A percentile compares a stretch with the other conserved stretches of the same genome.
phyloP scores from a whole-genome alignment of 2,329 filamentous ascomycete species.

The Apiospora sp. region DNA sequence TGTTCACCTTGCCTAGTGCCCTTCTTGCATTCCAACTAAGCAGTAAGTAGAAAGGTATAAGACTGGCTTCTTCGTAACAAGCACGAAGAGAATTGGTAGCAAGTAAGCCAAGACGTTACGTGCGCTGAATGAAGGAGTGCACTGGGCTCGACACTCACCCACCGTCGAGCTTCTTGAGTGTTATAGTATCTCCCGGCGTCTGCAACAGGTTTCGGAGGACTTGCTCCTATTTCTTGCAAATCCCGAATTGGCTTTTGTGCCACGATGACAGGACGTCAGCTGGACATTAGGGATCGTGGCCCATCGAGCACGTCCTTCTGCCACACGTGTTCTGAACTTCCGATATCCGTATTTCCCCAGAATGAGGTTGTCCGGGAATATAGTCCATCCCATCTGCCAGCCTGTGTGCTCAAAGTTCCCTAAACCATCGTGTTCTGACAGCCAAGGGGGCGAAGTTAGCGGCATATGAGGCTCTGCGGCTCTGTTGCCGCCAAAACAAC shows the following conservation, averaged over 20 bases:
- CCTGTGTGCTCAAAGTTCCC: neutral
- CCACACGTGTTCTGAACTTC: neutral
- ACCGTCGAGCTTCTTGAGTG: neutral
- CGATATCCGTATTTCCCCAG: neutral
- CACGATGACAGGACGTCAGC: neutral
- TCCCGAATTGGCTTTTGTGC: neutral
- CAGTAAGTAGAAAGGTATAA: neutral
- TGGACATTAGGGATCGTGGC: neutral
- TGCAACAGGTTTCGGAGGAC: neutral
- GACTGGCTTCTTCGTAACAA: neutral
- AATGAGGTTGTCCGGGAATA: neutral
- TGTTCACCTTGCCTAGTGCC: neutral
- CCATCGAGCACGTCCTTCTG: slow-evolving; percentile 7
- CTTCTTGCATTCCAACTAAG: neutral
- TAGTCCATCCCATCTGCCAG: neutral
- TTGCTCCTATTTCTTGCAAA: neutral
- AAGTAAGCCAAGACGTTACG: too few relatives aligned
- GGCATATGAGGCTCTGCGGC: neutral
- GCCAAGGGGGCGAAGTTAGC: neutral
- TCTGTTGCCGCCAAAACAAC: neutral
- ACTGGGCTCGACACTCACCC: neutral
- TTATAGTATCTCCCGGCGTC: neutral
- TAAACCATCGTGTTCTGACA: slow-evolving; percentile 18
- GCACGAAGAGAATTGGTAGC: too few relatives aligned
- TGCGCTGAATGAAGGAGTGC: neutral